Base-by-base conservation (phyloP, 2,329 filamentous ascomycete genomes). In the Fusarium sp. region DNA sequence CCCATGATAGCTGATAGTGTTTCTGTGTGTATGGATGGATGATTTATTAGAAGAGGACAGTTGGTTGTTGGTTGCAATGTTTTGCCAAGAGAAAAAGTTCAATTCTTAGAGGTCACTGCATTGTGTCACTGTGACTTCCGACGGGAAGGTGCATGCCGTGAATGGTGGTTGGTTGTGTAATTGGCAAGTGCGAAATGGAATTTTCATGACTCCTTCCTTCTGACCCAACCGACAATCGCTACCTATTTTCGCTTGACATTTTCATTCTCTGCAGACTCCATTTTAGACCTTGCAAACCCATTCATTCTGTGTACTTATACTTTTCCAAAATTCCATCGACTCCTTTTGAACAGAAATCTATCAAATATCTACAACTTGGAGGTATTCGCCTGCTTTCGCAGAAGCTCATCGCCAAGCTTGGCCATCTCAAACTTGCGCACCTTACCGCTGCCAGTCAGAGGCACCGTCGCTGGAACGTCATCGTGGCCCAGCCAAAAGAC, bases 401-500 rank as follows among this genome's bases (percentile, higher is more conserved):
- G 76, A 24, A 91, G 80, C 73, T 90, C 85, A 67, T 89, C 87
- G 0, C 87, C 89, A 40, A 89, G 73, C 79, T 86, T 84, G 6
- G 88, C 88, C 86, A 90, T 89, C 83, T 91, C 89, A 75, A 88
- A 90, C 83, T 93, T 93, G 76, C 90, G 88, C 64, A 93, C 89
- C 82, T 93, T 93, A 5, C 92, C 92, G 78, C 91, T 93, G 0
- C 91, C 91, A n/a, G 92, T 93, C 78, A 93, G 83, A 11, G 92
- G 92, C 35, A 92, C 85, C 2, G 84, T 83, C 2, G 76, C 76
- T 2, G 90, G 87, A 27, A 92, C 86, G 13, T 87, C 88, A 54
- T 87, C 87, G 73, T 89, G 84, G 0, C 93, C 93, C 29, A 95
- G 86, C 88, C 93, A 94, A 79, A 95, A 95, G n/a, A 95, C 80